Evolutionary conservation across 805 yeast genomes (phyloP), one percentile per base, ranked within the genome.

Genomic region (Saccharomycopsis sp.): DNA sequence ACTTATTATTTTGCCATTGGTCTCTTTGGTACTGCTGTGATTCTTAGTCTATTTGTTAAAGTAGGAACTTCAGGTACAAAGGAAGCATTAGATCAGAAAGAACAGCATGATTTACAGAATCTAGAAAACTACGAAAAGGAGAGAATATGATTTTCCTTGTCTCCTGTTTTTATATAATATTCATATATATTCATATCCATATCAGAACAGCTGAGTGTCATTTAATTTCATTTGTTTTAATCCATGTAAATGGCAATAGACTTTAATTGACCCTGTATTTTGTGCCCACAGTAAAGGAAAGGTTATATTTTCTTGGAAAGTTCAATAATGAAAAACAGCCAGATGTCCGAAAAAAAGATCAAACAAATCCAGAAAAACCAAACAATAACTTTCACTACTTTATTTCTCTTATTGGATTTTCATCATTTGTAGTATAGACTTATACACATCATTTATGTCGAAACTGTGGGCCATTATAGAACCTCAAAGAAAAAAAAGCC

Each of bases 1-100:
- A 72, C 73, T 1, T 77, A 69, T 56, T 76, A 72, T 59, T 72
- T 75, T 56, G 78, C 73, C 0, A 67, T 75, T 29, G 80, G 73
- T 0, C 56, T 71, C 14, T 58, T 69, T 5, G 74, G 67, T 1
- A 24, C 65, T 1, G 68, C 74, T 2, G 58, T 73, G 1, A 29
- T 72, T 9, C 29, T 72, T n/a, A 62, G 72, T 25, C 60, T 68
- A 5, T 75, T 76, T 52, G 55, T 75, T 20, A 68, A 66, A 17
- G 67, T 76, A 24, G 79, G 79, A 1, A 71, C 68, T 9, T 62
- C 70, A n/a, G 75, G 74, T 3, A 47, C 53, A 20, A 56, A 60
- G 24, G 54, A 60, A 41, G 60, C 51, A 14, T 38, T 52, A 1
- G 47, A 54, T 23, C 25, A 57, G 25, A 59, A 59, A 58, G 51